Percentiles rank a stretch among this genome's conserved stretches.
Conservation (phyloP, 1,139 yeast species). For the Ashbya aceris region DNA sequence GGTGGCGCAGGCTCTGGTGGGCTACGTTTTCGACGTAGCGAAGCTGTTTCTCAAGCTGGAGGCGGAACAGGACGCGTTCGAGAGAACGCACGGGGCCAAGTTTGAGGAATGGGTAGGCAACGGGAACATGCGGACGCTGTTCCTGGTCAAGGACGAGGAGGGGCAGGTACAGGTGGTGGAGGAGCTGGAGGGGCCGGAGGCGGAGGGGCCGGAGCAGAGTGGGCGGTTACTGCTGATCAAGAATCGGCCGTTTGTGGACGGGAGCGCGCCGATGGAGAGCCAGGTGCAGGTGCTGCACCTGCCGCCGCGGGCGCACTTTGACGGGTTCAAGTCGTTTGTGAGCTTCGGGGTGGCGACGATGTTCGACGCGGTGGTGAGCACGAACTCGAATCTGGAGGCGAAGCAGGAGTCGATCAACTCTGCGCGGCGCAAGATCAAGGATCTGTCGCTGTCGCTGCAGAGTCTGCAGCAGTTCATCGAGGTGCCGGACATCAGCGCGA, state of each 20-base stretch:
- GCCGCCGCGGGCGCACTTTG: conserved; percentile 31
- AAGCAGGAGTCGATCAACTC: conserved; percentile 32
- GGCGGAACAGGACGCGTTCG: conserved; percentile 2
- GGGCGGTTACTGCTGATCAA: conserved; percentile 11
- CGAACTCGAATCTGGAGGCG: conserved; percentile 12
- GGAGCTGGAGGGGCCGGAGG: conserved; percentile 1
- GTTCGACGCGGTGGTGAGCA: conserved; percentile 36
- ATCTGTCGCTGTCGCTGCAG: conserved; percentile 57
- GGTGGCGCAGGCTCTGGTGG: neutral
- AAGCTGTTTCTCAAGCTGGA: neutral
- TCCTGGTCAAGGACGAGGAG: conserved; percentile 3
- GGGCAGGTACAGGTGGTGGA: neutral
- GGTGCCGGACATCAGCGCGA: conserved; percentile 50
- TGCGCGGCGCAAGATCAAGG: conserved; percentile 59
- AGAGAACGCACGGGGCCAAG: neutral
- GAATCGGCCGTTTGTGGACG: conserved; percentile 9
- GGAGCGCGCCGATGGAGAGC: conserved; percentile 10
- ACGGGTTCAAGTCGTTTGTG: conserved; percentile 49
- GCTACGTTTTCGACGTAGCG: neutral
- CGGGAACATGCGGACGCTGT: conserved; percentile 1
- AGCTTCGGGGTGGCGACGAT: conserved; percentile 46
- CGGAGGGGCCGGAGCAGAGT: neutral
- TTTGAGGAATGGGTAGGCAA: conserved; percentile 3
- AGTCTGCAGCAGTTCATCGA: conserved; percentile 62
- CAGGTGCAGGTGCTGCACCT: conserved; percentile 20